Percentiles rank a stretch among this genome's conserved stretches.
Conservation (phyloP, 2,329 filamentous ascomycete genomes). For the Arthroderma sp. region DNA sequence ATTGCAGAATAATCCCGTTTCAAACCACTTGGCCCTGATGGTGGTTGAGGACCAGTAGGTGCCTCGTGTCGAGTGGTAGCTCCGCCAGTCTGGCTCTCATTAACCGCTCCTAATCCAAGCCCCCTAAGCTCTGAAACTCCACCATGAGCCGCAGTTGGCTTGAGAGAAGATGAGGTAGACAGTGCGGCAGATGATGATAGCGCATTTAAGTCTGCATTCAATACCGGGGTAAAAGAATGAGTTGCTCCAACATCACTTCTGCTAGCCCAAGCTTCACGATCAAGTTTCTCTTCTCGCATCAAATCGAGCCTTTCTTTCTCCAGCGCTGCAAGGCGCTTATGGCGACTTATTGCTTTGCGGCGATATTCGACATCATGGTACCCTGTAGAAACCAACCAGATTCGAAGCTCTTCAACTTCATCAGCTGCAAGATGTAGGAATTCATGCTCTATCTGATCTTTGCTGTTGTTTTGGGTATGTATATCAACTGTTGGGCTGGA, state of each 20-base stretch:
- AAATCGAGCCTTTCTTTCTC: constrained; percentile 18
- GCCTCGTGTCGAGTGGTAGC: too few relatives aligned
- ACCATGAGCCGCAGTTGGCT: too few relatives aligned
- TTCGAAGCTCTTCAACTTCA: constrained; percentile 18
- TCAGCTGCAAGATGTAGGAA: constrained; percentile 6
- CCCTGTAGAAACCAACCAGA: constrained; percentile 24
- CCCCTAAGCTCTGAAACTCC: too few relatives aligned
- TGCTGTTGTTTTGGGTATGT: not conserved
- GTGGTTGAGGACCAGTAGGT: too few relatives aligned
- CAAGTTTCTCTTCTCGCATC: constrained; percentile 10
- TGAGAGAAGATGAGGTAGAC: too few relatives aligned
- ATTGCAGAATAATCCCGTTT: too few relatives aligned
- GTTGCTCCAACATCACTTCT: not conserved
- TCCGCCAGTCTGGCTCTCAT: too few relatives aligned
- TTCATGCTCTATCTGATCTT: constrained; percentile 5
- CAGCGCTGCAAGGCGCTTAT: constrained; percentile 17
- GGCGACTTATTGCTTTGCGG: constrained; percentile 12
- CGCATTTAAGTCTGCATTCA: too few relatives aligned
- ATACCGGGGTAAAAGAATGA: too few relatives aligned
- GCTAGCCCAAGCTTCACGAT: constrained; percentile 8
- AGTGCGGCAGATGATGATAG: too few relatives aligned
- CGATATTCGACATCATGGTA: constrained; percentile 23
- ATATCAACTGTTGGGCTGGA: not conserved
- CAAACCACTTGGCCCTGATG: too few relatives aligned
- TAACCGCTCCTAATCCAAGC: too few relatives aligned